Base-by-base conservation (phyloP, 768 basidiomycete species). In the Tricholoma sp. region DNA sequence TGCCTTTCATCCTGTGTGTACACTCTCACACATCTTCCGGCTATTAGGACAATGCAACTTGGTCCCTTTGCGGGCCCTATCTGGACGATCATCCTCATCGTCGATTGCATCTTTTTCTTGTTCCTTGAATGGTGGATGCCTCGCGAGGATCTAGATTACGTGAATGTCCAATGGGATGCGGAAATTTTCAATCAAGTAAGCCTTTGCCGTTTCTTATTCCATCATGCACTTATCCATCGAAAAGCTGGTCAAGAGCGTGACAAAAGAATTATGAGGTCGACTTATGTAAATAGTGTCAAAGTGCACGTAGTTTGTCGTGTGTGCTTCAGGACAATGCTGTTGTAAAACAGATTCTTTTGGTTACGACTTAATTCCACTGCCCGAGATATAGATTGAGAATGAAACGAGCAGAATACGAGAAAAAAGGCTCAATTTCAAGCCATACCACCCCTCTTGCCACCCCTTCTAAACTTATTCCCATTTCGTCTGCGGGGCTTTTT, bases 71-170 rank as follows among this genome's bases (percentile, higher is more conserved):
- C 85, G 8, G 97, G 97, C 0, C 83, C 84, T 1, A 97, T 98
- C 45, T 89, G 93, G 64, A 86, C 89, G 8, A 83, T 88, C 61
- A 98, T 98, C 39, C 73, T 97, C 41, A 76, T 94, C 27, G 91
- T 98, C 1, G 88, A 94, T 64, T 93, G 92, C 66, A 69, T 96
- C 7, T 96, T 97, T 71, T 94, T 92, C 68, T 65, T 85, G 62
- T 75, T 91, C 50, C 76, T 99, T 3, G 93, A 97, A 64, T 90
- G 84, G 85, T 85, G 84, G 77, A 80, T 85, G 67, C 96, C 96
- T 0, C 74, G 86, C 47, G 83, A 87, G 19, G 77, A 85, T 56
- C 73, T 97, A 53, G 91, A 96, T 69, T 84, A 82, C 61, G 94
- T 92, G 0, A 72, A 78, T 24, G 74, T 74, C 55, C 76, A 83